Base-by-base conservation (phyloP, 495 filamentous ascomycete genomes). In the Aspergillus haitiensis region DNA sequence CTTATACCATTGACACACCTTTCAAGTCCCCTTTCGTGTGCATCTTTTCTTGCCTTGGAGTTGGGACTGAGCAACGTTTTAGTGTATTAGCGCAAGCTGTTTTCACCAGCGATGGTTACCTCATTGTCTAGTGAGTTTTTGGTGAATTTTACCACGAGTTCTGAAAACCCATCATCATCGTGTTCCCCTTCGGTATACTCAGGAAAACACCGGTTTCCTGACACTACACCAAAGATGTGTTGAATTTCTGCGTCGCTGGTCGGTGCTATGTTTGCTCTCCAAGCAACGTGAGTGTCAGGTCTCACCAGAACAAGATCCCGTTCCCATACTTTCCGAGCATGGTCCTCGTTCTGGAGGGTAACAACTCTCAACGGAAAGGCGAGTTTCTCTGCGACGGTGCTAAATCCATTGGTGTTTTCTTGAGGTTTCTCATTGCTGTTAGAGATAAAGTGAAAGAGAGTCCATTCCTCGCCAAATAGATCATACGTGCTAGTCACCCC, bases 401-500 rank as follows among this genome's bases (percentile, higher is more conserved):
- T 27, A 6, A 50, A 11, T 11, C 21, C 21, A 27, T 64, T 56
- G 11, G 21, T 37, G 1, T 48, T 16, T 13, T 7, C 47, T 5
- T 27, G 3, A 0, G 6, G 27, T 1, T 16, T 7, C 9, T 60
- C 33, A 31, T 35, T 16, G n/a, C 37, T 46, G 44, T 54, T 12
- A 3, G 37, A 15, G 15, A 55, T 46, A 55, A 75, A 75, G 11
- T 69, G 44, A 27, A 73, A 61, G 45, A 73, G 27, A 0, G 68
- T 68, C 54, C 56, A 73, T 15, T 66, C 65, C 15, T 9, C 39
- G 7, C 72, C 70, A 46, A 65, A 70, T 12, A 63, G 40, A 54
- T 73, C 70, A 45, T 66, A 67, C 15, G 65, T 73, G 36, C 63
- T 67, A 5, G 64, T 63, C 8, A 12, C 21, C 1, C 61, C 67